Evolutionary conservation across 192 early-diverging fungal genomes (phyloP), one percentile per base, ranked within the genome.

Genomic region (Coemansia sp.): DNA sequence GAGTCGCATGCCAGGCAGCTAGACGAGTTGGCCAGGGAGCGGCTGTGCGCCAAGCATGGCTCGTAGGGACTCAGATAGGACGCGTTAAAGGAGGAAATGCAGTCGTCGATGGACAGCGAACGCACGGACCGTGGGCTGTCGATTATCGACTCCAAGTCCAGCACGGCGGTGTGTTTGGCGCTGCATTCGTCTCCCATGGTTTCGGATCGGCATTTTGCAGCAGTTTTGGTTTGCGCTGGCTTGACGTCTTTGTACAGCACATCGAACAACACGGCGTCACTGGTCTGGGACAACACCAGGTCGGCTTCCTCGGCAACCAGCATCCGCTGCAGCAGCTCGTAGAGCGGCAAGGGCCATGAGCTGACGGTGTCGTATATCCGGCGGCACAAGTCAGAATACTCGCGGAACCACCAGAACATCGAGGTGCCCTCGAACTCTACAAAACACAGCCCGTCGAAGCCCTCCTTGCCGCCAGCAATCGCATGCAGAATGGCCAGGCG

Each of bases 391-490:
- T 41, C 36, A 1, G 63, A 53, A 56, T 82, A 81, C 5, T 71
- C 51, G 13, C 83, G 63, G 72, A 88, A 86, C 83, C 84, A 88
- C 52, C 86, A 79, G 41, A 88, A 82, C 45, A 69, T 59, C 2
- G 65, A 58, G 26, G 55, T 62, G 23, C 53, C 45, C n/a, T 82
- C 78, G 6, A 72, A 54, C 47, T 83, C 78, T 5, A 73, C 72
- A 53, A 88, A 72, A 57, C 75, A 65, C 56, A 86, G 68, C 37
- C 78, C 68, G 28, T 83, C 82, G 19, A 81, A 67, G n/a, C 78
- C 50, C 19, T 18, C 19, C 6, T 19, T 35, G 18, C 19, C 67
- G 59, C 79, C 72, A 28, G 58, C 54, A 33, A 88, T 67, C 3
- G 78, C 86, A 13, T 78, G 59, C 38, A 86, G 65, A 35, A 88